A percentile compares a stretch with the other conserved stretches of the same genome.
Evolutionary conservation across 345 rosid species (phyloP).

Genomic region (Physaria fendleri): DNA sequence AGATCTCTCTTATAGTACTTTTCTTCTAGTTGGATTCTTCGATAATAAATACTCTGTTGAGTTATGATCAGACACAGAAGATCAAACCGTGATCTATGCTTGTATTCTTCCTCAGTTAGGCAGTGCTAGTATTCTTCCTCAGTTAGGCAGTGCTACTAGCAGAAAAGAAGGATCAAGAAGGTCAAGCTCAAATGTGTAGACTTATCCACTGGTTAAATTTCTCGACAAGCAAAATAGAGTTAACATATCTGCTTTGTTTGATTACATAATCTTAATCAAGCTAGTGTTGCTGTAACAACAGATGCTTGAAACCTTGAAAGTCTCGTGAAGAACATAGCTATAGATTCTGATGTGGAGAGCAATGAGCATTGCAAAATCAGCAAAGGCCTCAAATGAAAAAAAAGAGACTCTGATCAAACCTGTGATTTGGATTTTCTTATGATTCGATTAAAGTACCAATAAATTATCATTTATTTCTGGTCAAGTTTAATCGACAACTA

Average conservation of each 20-base stretch:
- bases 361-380: constrained; percentile 58
- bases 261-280: neutral
- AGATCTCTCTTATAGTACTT: constrained; percentile 25
- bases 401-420: too few species aligned
- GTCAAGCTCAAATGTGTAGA: constrained; percentile 96
- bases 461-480: neutral
- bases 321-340: constrained; percentile 63
- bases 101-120: constrained; percentile 46
- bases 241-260: neutral
- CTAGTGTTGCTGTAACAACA: constrained; percentile 20
- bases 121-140: too few species aligned
- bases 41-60: neutral
- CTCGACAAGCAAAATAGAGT: neutral
- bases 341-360: constrained; percentile 78
- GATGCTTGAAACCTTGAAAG: constrained; percentile 99
- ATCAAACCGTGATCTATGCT: neutral
- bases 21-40: neutral
- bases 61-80: neutral
- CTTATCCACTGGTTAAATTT: constrained; percentile 61
- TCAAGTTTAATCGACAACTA: neutral
- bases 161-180: constrained; percentile 78
- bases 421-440: too few species aligned
- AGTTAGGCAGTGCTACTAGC: constrained; percentile 80
- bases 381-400: too few species aligned
- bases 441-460: too few species aligned